Evolutionary conservation across 2,329 filamentous ascomycete species (phyloP).

Genomic region (Neopestalotiopsis clavispora): DNA sequence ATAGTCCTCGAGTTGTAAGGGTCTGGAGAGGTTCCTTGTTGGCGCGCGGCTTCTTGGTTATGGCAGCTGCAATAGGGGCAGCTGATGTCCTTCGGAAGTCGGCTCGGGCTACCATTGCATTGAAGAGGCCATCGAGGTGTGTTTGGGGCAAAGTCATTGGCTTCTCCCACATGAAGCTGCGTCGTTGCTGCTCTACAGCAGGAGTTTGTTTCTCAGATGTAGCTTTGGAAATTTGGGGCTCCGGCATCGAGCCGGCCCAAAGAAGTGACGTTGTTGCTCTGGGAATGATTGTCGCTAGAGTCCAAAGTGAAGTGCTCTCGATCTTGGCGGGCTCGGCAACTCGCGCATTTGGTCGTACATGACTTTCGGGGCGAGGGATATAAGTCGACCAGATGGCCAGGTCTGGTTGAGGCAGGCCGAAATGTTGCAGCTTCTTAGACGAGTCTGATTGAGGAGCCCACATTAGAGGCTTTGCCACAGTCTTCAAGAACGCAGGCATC

Average conservation of each 20-base stretch:
- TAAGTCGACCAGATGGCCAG: slow-evolving; percentile 17
- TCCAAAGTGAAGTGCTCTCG: slow-evolving; percentile 18
- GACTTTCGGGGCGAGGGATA: not conserved
- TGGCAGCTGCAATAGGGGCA: slow-evolving; percentile 24
- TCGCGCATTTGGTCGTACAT: slow-evolving; percentile 9
- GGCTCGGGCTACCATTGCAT: slow-evolving; percentile 23
- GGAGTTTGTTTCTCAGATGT: not conserved
- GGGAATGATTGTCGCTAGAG: not conserved
- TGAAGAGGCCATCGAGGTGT: slow-evolving; percentile 25
- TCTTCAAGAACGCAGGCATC: slow-evolving; percentile 21
- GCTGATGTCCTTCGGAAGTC: slow-evolving; percentile 27
- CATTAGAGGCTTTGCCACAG: not conserved
- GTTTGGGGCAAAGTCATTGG: slow-evolving; percentile 10
- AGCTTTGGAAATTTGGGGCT: not conserved
- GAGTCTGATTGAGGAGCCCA: slow-evolving; percentile 1
- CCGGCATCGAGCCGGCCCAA: slow-evolving; percentile 18
- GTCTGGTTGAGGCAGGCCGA: slow-evolving; percentile 18
- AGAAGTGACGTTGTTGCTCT: slow-evolving; percentile 15
- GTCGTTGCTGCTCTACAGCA: not conserved
- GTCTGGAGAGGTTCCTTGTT: slow-evolving; percentile 29
- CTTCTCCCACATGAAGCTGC: slow-evolving; percentile 24
- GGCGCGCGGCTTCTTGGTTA: slow-evolving; percentile 23
- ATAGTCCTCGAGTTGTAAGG: slow-evolving; percentile 40
- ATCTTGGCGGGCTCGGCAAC: slow-evolving; percentile 9
- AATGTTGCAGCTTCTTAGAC: not conserved